phyloP scores from a whole-genome alignment of 495 filamentous ascomycete genomes.

The Aspergillus nidulans region DNA sequence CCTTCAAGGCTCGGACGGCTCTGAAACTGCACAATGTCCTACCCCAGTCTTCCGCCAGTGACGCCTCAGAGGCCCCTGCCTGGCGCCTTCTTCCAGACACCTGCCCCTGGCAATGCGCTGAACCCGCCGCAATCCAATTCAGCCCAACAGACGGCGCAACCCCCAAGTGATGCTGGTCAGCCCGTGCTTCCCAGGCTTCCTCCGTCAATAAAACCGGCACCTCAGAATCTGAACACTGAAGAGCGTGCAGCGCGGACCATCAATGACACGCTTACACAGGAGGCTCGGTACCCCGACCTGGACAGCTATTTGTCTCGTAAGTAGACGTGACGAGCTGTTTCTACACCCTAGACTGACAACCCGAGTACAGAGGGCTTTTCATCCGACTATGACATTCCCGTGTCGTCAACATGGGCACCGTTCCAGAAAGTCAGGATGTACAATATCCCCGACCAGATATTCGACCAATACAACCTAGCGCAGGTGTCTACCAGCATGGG shows the following conservation, averaged over 20 bases:
- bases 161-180: constrained; percentile 17
- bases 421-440: constrained; percentile 80
- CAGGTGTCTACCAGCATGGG: constrained; percentile 85
- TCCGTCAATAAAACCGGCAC: constrained; percentile 28
- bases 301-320: constrained; percentile 87
- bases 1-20: constrained; percentile 16
- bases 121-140: constrained; percentile 25
- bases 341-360: not conserved
- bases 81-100: constrained; percentile 70
- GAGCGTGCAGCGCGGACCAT: constrained; percentile 80
- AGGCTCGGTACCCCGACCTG: constrained; percentile 80
- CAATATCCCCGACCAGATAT: constrained; percentile 80
- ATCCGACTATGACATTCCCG: constrained; percentile 80
- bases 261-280: constrained; percentile 67
- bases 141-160: constrained; percentile 25
- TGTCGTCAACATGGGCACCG: constrained; percentile 69
- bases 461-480: constrained; percentile 82
- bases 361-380: constrained; percentile 66
- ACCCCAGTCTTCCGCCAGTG: constrained; percentile 46
- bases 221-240: constrained; percentile 55
- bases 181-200: constrained; percentile 35
- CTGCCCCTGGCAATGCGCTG: constrained; percentile 42
- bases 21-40: constrained; percentile 48
- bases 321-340: constrained; percentile 26
- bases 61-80: constrained; percentile 66